Conservation (phyloP, 805 yeast genomes). For the Yarrowia divulgata region DNA sequence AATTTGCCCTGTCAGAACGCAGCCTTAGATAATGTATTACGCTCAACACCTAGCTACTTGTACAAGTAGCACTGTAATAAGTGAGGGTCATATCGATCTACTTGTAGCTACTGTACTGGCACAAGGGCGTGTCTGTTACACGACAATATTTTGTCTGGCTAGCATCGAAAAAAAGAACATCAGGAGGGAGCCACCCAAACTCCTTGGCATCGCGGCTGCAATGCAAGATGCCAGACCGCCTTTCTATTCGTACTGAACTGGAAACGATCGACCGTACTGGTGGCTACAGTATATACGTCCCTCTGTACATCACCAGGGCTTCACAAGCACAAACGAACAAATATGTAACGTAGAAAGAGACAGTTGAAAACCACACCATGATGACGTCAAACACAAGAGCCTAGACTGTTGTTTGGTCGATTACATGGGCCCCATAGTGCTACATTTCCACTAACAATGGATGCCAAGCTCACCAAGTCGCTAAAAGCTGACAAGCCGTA, state of each 20-base stretch:
- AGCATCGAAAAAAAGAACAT: too few relatives aligned
- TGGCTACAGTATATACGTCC: neutral
- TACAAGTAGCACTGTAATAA: neutral
- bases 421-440: neutral
- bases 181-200: too few relatives aligned
- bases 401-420: neutral
- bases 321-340: too few relatives aligned
- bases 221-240: neutral
- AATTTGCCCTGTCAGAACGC: neutral
- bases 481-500: slow-evolving; percentile 8
- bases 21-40: neutral
- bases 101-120: too few relatives aligned
- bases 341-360: neutral
- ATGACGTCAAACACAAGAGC: slow-evolving; percentile 3
- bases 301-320: too few relatives aligned
- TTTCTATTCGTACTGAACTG: too few relatives aligned
- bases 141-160: too few relatives aligned
- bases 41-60: neutral
- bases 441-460: neutral
- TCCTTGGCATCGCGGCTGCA: neutral
- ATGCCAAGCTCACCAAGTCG: slow-evolving; percentile 1
- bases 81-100: neutral
- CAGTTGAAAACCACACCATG: neutral
- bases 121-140: too few relatives aligned
- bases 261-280: too few relatives aligned